Base-by-base conservation (phyloP, 495 filamentous ascomycete genomes). In the Neurospora terricola region DNA sequence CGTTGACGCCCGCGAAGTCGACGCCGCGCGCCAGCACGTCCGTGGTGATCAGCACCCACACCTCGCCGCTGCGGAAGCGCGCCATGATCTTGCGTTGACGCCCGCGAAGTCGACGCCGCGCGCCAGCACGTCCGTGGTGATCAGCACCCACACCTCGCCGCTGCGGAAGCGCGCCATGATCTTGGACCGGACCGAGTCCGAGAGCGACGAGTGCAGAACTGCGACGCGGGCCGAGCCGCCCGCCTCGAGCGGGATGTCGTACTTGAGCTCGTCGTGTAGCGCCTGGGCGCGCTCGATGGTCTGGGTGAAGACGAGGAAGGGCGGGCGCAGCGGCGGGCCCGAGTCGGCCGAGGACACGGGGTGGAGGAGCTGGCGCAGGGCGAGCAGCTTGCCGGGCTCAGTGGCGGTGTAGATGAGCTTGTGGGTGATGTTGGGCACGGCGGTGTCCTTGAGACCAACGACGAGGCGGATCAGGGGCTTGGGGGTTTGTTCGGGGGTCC, bases 21-120 rank as follows among this genome's bases (percentile, higher is more conserved):
- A 99, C 88, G 30, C 96, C 96, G 40, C 96, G 90, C 12, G 93
- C 90, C 1, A 98, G 87, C 38, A 98, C 86, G 78, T 99, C 96
- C 0, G 96, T 99, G 0, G 96, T 98, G 73, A 98, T 92, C 12
- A 99, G 86, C 16, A 98, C 90, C 96, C 96, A 99, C 68, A 98
- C 90, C 80, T 98, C 94, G 75, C 94, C 96, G 73, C 90, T 89
- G 36, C 95, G 90, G 83, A 99, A 98, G 3, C 91, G 89, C 14
- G 91, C 88, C 92, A 98, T 97, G 77, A 97, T 91, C 8, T 85
- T 85, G 11, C 92, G 76, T 97, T 96, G 71, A 99, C 89, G 36
- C 96, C 91, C 16, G 90, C 88, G 82, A 98, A 97, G 81, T 99
- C 96, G 48, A 99, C 88, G 30, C 96, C 96, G 40, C 96, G 90